Base-by-base conservation (phyloP, 2,329 filamentous ascomycete species). In the Diaporthe australafricana region DNA sequence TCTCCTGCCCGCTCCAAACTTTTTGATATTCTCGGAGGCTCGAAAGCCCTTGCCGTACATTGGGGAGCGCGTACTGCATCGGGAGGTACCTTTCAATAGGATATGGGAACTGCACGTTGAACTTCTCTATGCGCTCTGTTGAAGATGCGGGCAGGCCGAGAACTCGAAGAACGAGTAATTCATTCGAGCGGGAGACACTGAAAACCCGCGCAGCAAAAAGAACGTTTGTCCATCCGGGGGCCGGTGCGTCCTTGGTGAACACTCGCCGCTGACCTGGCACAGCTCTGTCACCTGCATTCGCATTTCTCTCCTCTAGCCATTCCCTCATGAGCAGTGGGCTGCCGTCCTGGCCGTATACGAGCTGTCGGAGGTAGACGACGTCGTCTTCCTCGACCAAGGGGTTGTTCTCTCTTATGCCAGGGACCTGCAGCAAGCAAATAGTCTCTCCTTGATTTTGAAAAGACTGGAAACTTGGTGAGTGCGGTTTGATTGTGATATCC, bases 301-400 rank as follows among this genome's bases (percentile, higher is more conserved):
- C 38, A 17, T 66, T 65, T 17, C 45, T 48, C 32, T 17, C 27
- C 35, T 38, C 53, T 27, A 72, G 38, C 71, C 71, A 72, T 7
- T 70, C 60, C 17, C 38, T 27, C 71, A 72, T 72, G 20, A 52
- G 52, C 9, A 52, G 52, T 17, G 70, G 71, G 3, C 40, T 66
- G 2, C 66, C 72, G 6, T 32, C 53, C 3, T 9, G 14, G 25
- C 70, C 70, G n/a, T 63, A 68, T 0, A 71, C 68, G 8, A 77
- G 71, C 50, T 76, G 75, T 17, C 76, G 76, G 25, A 77, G 73
- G 20, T 76, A 53, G 3, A 77, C 67, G 2, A 70, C 20, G 45
- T 77, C 76, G 40, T 77, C 76, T 12, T 76, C 75, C 52, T 77
- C 74, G 2, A 77, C 50, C 16, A 75, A 68, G 0, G 76, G 76